These are phyloP conservation scores for Gentiana dahurica DNA, from an alignment of 257 asterid species.

Conservation along the genomic window DNA sequence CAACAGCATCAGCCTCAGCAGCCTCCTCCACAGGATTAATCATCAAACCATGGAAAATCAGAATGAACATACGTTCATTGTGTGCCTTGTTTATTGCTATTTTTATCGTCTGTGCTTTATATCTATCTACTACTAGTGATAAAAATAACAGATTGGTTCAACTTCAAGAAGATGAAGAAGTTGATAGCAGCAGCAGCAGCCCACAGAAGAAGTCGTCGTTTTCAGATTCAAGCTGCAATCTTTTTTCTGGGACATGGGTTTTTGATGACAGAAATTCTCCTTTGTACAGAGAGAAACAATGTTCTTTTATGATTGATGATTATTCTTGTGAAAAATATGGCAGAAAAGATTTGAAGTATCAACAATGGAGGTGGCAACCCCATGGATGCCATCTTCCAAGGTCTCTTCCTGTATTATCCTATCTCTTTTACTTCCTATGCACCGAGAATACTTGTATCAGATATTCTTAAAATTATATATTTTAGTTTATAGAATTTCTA, in stretches of 20 bases:
- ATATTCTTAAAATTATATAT: too few species aligned
- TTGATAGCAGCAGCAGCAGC: background rate
- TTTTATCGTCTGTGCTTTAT: constrained; percentile 40
- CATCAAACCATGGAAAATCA: constrained; percentile 24
- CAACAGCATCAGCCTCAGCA: background rate
- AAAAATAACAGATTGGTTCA: constrained; percentile 33
- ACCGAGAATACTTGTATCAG: too few species aligned
- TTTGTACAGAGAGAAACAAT: constrained; percentile 39
- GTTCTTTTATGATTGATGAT: constrained; percentile 36
- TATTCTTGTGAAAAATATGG: constrained; percentile 57
- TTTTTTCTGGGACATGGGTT: constrained; percentile 58
- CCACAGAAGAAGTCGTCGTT: background rate
- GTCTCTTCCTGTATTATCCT: constrained; percentile 10
- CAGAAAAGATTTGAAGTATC: constrained; percentile 43
- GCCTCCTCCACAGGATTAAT: background rate
- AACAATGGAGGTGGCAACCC: constrained; percentile 75
- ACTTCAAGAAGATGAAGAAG: background rate
- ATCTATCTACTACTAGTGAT: constrained; percentile 18
- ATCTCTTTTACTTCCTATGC: background rate
- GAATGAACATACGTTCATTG: constrained; percentile 49
- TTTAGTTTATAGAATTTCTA: too few species aligned
- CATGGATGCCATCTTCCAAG: constrained; percentile 58
- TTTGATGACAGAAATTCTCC: constrained; percentile 43
- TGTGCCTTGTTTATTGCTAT: constrained; percentile 33
- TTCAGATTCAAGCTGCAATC: constrained; percentile 15